A percentile compares a stretch with the other conserved stretches of the same genome.
Evolutionary conservation across 192 early-diverging fungal genomes (phyloP).

Genomic region (Coemansia sp.): DNA sequence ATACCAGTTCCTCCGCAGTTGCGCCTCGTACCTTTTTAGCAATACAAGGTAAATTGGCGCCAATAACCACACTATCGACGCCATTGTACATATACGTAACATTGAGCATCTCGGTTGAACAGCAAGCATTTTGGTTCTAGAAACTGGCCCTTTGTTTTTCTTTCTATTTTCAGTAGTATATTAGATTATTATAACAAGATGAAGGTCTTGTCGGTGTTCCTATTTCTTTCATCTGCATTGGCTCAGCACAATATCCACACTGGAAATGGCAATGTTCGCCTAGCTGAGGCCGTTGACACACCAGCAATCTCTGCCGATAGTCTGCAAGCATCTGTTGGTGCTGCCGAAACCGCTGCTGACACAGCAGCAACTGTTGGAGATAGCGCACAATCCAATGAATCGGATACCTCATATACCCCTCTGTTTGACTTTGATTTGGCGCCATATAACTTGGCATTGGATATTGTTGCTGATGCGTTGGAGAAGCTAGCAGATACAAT

Average conservation of each 20-base stretch:
- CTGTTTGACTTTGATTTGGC: slow-evolving; percentile 51
- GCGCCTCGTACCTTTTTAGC: background rate
- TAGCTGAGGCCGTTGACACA: background rate
- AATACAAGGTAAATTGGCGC: background rate
- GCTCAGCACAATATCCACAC: slow-evolving; percentile 18
- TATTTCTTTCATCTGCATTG: slow-evolving; percentile 37
- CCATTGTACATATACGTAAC: background rate
- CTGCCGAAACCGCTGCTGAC: background rate
- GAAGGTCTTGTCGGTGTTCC: slow-evolving; percentile 37
- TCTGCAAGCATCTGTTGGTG: background rate
- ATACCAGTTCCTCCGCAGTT: background rate
- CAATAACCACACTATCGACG: background rate
- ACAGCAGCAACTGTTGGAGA: background rate
- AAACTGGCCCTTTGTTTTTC: background rate
- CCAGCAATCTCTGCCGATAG: background rate
- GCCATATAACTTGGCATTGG: slow-evolving; percentile 50
- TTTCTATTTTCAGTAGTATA: background rate
- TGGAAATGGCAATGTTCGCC: background rate
- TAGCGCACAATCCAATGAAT: background rate
- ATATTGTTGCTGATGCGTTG: slow-evolving; percentile 48
- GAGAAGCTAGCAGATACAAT: slow-evolving; percentile 48
- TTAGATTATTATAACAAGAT: slow-evolving; percentile 10
- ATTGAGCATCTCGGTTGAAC: background rate
- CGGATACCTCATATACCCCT: slow-evolving; percentile 20
- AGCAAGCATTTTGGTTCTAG: background rate